Conservation (phyloP, 345 rosid species). For the Theobroma cacao region DNA sequence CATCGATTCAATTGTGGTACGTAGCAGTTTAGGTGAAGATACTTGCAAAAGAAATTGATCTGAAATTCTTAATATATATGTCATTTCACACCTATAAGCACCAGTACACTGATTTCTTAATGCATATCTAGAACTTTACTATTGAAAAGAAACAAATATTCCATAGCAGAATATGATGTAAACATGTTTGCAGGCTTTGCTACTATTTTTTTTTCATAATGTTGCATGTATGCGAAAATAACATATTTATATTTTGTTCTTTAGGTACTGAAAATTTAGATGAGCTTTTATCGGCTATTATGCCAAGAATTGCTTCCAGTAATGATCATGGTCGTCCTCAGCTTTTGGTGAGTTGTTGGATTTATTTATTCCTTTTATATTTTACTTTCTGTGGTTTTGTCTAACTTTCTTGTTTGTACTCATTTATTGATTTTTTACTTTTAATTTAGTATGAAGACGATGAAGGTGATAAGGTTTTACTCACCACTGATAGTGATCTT, state of each 20-base stretch:
- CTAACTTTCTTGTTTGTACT: background rate
- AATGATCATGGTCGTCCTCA: conserved; percentile 49
- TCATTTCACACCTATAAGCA: background rate
- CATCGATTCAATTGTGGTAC: conserved; percentile 80
- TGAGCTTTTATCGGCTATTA: conserved; percentile 61
- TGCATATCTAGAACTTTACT: background rate
- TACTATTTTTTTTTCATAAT: background rate
- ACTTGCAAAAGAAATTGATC: background rate
- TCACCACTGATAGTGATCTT: conserved; percentile 72
- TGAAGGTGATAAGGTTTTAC: conserved; percentile 87
- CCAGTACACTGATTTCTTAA: background rate
- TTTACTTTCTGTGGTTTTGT: background rate
- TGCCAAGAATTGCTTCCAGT: conserved; percentile 63
- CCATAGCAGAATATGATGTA: background rate
- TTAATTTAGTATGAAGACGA: conserved; percentile 75
- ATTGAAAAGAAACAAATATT: background rate
- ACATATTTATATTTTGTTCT: background rate
- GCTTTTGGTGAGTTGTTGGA: conserved; percentile 55
- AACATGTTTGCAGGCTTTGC: background rate
- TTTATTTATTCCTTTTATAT: conserved; percentile 2
- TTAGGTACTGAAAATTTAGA: conserved; percentile 64
- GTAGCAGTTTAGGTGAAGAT: conserved; percentile 19
- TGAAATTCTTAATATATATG: background rate
- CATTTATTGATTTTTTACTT: background rate
- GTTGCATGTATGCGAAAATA: background rate